These are phyloP conservation scores for Allantophomopsis cytisporea DNA, from an alignment of 2,329 filamentous ascomycete species.

Conservation along the genomic window DNA sequence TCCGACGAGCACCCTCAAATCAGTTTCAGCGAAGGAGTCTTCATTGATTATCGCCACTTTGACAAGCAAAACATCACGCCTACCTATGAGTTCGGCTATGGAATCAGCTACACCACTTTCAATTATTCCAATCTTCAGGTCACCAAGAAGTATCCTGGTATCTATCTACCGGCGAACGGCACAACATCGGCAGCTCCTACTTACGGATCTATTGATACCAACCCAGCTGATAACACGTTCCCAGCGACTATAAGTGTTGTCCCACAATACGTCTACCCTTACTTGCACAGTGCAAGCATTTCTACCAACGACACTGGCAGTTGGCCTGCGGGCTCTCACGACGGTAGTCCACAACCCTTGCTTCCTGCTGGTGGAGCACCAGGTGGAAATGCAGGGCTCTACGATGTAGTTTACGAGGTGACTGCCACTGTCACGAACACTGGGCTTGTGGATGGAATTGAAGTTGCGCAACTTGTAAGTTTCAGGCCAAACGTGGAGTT, in stretches of 20 bases:
- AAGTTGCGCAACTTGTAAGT: slow-evolving; percentile 37
- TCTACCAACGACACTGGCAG: slow-evolving; percentile 4
- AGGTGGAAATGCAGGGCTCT: slow-evolving; percentile 38
- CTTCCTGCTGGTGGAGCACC: slow-evolving; percentile 32
- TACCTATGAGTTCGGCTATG: slow-evolving; percentile 70
- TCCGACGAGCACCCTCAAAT: slow-evolving; percentile 44
- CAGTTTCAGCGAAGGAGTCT: slow-evolving; percentile 63
- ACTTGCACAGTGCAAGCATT: slow-evolving; percentile 29
- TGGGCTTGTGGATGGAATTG: slow-evolving; percentile 36
- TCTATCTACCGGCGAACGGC: slow-evolving; percentile 38
- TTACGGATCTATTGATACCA: slow-evolving; percentile 46
- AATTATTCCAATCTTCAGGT: slow-evolving; percentile 50
- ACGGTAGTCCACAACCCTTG: slow-evolving; percentile 29
- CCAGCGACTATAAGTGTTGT: slow-evolving; percentile 35
- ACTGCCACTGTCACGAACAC: slow-evolving; percentile 40
- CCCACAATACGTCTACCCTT: slow-evolving; percentile 37
- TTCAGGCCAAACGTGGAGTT: slow-evolving; percentile 1
- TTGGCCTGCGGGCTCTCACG: slow-evolving; percentile 26
- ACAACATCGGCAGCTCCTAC: slow-evolving; percentile 48
- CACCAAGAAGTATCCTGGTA: slow-evolving; percentile 9
- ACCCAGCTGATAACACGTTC: slow-evolving; percentile 52
- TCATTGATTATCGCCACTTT: slow-evolving; percentile 72
- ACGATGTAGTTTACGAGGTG: slow-evolving; percentile 38
- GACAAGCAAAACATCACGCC: slow-evolving; percentile 49
- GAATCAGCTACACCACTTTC: slow-evolving; percentile 70